Percentiles rank a stretch among this genome's conserved stretches.
Evolutionary conservation across 805 yeast species (phyloP).

Genomic region (Cyberlindnera petersonii): DNA sequence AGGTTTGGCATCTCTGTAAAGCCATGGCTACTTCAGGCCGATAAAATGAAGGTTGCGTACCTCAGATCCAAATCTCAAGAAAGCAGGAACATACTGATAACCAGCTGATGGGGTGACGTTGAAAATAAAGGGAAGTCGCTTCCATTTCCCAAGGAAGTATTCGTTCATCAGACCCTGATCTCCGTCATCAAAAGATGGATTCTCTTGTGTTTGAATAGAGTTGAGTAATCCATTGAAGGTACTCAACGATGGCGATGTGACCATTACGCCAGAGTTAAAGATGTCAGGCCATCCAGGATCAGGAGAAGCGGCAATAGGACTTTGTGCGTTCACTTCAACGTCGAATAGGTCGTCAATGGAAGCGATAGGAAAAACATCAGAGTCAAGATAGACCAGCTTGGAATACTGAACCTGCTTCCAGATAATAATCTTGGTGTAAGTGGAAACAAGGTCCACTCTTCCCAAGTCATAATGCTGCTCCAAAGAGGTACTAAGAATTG

Average conservation of each 20-base stretch:
- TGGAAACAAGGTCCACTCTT: slow-evolving; percentile 47
- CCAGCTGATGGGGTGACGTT: slow-evolving; percentile 71
- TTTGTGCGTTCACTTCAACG: slow-evolving; percentile 19
- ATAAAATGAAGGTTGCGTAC: slow-evolving; percentile 58
- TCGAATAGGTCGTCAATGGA: slow-evolving; percentile 26
- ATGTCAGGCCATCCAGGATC: slow-evolving; percentile 84
- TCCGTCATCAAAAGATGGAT: slow-evolving; percentile 69
- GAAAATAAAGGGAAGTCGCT: slow-evolving; percentile 68
- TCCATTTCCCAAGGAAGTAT: slow-evolving; percentile 58
- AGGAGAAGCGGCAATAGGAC: slow-evolving; percentile 44
- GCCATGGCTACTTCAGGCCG: slow-evolving; percentile 60
- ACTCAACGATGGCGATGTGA: slow-evolving; percentile 44
- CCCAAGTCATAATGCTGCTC: slow-evolving; percentile 32
- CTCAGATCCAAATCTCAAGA: slow-evolving; percentile 41
- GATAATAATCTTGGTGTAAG: slow-evolving; percentile 44
- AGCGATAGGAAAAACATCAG: slow-evolving; percentile 51
- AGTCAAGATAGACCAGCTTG: slow-evolving; percentile 55
- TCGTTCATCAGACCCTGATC: slow-evolving; percentile 83
- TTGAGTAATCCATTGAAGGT: slow-evolving; percentile 39
- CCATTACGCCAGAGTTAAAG: slow-evolving; percentile 71
- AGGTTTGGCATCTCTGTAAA: slow-evolving; percentile 13
- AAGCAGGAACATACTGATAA: slow-evolving; percentile 75
- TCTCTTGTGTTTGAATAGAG: slow-evolving; percentile 21
- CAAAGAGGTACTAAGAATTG: slow-evolving; percentile 17
- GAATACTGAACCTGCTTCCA: slow-evolving; percentile 43